These are phyloP conservation scores for Diaporthe aspalathi DNA, from an alignment of 2,329 filamentous ascomycete genomes.

Conservation along the genomic window DNA sequence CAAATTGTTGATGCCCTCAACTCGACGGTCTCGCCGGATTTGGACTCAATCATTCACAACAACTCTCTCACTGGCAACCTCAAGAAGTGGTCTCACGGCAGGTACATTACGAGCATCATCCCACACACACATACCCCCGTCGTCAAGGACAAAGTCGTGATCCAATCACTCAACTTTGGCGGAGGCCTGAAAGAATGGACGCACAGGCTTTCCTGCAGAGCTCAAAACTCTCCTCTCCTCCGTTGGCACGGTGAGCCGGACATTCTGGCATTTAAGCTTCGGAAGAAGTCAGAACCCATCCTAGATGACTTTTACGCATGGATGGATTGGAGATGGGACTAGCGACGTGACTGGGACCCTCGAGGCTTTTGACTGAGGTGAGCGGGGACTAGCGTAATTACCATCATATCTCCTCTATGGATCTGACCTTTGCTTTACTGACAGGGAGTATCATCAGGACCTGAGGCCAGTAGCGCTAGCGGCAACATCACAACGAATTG, in stretches of 20 bases:
- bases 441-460: no score
- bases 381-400: not conserved
- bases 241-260: not conserved
- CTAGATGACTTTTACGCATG: not conserved
- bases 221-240: not conserved
- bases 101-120: no score
- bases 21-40: not conserved
- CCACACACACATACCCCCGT: no score
- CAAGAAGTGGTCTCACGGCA: not conserved
- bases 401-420: not conserved
- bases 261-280: not conserved
- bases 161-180: not conserved
- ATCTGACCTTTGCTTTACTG: not conserved
- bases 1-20: not conserved
- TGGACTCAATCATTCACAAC: not conserved
- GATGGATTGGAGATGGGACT: not conserved
- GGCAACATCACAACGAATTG: not conserved
- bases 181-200: not conserved
- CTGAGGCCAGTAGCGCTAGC: no score
- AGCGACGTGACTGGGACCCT: no score
- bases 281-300: not conserved
- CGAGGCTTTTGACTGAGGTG: not conserved
- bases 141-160: not conserved
- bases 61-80: not conserved
- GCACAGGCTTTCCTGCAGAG: not conserved